These are phyloP conservation scores for Phyllosticta citriasiana DNA, from an alignment of 2,329 filamentous ascomycete genomes.

Conservation along the genomic window DNA sequence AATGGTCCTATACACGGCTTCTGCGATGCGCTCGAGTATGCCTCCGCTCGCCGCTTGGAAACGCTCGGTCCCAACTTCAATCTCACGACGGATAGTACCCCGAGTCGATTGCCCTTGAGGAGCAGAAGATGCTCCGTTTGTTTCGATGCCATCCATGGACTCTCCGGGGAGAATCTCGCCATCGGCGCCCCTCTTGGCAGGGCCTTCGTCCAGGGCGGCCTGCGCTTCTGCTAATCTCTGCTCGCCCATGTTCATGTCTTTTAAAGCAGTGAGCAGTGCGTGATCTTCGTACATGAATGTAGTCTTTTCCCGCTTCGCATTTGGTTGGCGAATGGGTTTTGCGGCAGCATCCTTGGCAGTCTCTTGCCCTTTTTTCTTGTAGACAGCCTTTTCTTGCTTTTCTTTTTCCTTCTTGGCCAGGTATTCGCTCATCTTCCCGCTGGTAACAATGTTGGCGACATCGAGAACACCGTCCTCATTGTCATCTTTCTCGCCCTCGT, in stretches of 20 bases:
- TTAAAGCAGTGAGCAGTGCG: conserved; percentile 43
- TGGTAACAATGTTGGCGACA: conserved; percentile 74
- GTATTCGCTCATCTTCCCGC: conserved; percentile 72
- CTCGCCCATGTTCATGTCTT: conserved; percentile 37
- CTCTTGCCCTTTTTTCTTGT: conserved; percentile 43
- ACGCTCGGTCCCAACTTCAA: conserved; percentile 69
- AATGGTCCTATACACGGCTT: conserved; percentile 73
- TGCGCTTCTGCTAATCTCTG: conserved; percentile 42
- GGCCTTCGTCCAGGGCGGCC: conserved; percentile 40
- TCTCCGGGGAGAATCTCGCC: conserved; percentile 20
- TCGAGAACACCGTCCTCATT: conserved; percentile 69
- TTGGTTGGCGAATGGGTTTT: conserved; percentile 54
- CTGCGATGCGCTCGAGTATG: conserved; percentile 74
- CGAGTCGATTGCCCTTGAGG: not conserved
- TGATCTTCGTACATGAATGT: conserved; percentile 67
- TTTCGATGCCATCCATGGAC: conserved; percentile 17
- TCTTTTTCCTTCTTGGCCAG: conserved; percentile 75
- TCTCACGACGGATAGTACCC: conserved; percentile 44
- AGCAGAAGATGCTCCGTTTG: conserved; percentile 17
- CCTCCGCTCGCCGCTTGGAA: conserved; percentile 54
- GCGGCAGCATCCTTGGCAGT: conserved; percentile 49
- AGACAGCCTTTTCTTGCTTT: conserved; percentile 54
- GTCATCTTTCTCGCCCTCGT: conserved; percentile 39
- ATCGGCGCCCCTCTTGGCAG: conserved; percentile 30
- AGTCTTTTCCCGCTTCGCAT: conserved; percentile 59